Evolutionary conservation across 192 early-diverging fungal genomes (phyloP).

Genomic region (Coemansia sp.): DNA sequence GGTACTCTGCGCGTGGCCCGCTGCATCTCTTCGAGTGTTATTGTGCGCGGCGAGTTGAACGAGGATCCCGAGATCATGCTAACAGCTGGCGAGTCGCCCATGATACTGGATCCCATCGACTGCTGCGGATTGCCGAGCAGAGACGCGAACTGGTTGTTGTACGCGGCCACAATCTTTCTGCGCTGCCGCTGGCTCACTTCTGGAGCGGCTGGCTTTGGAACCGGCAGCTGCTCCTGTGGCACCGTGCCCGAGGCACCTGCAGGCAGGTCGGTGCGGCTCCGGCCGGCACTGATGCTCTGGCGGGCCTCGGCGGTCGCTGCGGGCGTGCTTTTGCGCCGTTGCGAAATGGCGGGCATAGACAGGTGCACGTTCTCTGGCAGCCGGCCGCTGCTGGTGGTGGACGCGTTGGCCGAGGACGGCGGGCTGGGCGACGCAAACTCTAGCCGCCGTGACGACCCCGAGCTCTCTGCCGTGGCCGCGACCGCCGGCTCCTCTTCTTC

Average conservation of each 20-base stretch:
- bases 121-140: conserved; percentile 20
- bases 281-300: conserved; percentile 25
- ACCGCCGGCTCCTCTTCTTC: background rate
- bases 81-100: conserved; percentile 14
- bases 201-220: background rate
- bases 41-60: conserved; percentile 43
- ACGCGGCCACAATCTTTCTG: conserved; percentile 19
- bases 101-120: conserved; percentile 6
- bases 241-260: no score
- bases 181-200: conserved; percentile 5
- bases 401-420: conserved; percentile 35
- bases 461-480: conserved; percentile 12
- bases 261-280: conserved; percentile 27
- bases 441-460: conserved; percentile 31
- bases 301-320: background rate
- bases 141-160: conserved; percentile 41
- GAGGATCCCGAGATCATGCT: conserved; percentile 30
- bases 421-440: conserved; percentile 43
- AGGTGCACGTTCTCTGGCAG: conserved; percentile 39
- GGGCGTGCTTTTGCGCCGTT: no score
- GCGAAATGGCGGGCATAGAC: conserved; percentile 32
- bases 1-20: conserved; percentile 27
- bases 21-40: conserved; percentile 40
- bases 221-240: background rate
- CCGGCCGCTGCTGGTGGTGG: conserved; percentile 28